A percentile compares a stretch with the other conserved stretches of the same genome.
These are phyloP conservation scores for Alisma plantagoaquatica DNA, from an alignment of 106 monocot species.

Conservation along the genomic window DNA sequence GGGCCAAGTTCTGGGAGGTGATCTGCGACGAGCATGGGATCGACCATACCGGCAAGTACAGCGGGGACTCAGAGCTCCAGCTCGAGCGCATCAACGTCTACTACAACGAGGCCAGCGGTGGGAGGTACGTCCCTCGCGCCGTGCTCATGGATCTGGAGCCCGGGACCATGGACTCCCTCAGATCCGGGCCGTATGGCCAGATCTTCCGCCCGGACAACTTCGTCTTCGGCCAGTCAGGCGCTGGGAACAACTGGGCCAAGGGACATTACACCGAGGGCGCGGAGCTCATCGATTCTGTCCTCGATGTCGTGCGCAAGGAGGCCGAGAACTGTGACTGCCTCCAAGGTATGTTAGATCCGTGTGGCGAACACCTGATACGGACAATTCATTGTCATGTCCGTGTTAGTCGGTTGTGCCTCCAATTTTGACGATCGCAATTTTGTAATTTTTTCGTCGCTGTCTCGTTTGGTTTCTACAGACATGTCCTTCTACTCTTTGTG, in stretches of 20 bases:
- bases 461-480: too few species aligned
- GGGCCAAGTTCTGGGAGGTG: conserved; percentile 85
- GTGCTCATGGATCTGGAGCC: conserved; percentile 10
- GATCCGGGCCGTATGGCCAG: conserved; percentile 7
- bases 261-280: conserved; percentile 13
- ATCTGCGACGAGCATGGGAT: conserved; percentile 81
- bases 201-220: conserved; percentile 12
- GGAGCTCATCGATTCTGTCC: conserved; percentile 17
- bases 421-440: neutral
- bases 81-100: conserved; percentile 12
- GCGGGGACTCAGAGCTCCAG: conserved; percentile 24
- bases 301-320: conserved; percentile 41
- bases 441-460: neutral
- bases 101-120: conserved; percentile 10
- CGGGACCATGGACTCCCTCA: conserved; percentile 4
- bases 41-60: conserved; percentile 54
- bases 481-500: too few species aligned
- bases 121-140: conserved; percentile 2
- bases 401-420: too few species aligned
- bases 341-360: too few species aligned
- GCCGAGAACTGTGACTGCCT: conserved; percentile 47
- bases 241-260: conserved; percentile 16
- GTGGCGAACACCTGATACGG: too few species aligned
- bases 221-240: conserved; percentile 8
- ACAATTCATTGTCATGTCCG: too few species aligned